These are phyloP conservation scores for Hypericum androsaemum DNA, from an alignment of 345 rosid genomes.

Conservation along the genomic window DNA sequence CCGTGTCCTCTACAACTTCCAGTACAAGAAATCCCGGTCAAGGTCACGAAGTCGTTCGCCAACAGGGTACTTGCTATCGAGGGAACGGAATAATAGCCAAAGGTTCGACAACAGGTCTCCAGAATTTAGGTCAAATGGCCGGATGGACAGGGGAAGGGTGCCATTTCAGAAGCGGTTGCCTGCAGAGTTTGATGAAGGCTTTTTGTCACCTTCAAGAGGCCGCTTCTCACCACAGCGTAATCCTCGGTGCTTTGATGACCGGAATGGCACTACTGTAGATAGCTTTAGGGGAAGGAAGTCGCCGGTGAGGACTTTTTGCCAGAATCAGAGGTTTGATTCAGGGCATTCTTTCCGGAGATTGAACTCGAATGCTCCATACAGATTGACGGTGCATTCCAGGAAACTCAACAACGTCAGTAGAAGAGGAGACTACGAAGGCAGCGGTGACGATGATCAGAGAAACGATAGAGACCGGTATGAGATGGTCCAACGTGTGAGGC, in stretches of 20 bases:
- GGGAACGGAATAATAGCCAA: constrained; percentile 26
- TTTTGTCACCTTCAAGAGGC: constrained; percentile 25
- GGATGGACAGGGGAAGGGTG: constrained; percentile 28
- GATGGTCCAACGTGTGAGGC: constrained; percentile 19
- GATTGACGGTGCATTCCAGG: constrained; percentile 19
- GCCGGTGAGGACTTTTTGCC: constrained; percentile 24
- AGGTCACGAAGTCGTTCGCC: constrained; percentile 51
- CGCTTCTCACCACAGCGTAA: constrained; percentile 25
- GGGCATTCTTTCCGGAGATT: constrained; percentile 14
- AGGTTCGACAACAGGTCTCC: constrained; percentile 38
- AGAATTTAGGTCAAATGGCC: constrained; percentile 24
- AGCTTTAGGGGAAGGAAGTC: constrained; percentile 30
- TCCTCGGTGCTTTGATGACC: constrained; percentile 30
- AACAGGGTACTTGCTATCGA: constrained; percentile 12
- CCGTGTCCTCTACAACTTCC: constrained; percentile 15
- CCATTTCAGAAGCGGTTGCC: constrained; percentile 36
- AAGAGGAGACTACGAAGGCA: constrained; percentile 19
- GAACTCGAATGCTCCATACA: constrained; percentile 17
- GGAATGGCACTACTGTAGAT: constrained; percentile 20
- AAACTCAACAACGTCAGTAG: constrained; percentile 19
- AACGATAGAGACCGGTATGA: constrained; percentile 23
- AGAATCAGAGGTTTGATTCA: constrained; percentile 30
- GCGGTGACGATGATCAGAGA: constrained; percentile 23
- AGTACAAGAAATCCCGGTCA: constrained; percentile 25
- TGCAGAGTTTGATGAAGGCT: constrained; percentile 27